These are phyloP conservation scores for Pharus latifolius DNA, from an alignment of 176 grass and related monocot species.

Conservation along the genomic window DNA sequence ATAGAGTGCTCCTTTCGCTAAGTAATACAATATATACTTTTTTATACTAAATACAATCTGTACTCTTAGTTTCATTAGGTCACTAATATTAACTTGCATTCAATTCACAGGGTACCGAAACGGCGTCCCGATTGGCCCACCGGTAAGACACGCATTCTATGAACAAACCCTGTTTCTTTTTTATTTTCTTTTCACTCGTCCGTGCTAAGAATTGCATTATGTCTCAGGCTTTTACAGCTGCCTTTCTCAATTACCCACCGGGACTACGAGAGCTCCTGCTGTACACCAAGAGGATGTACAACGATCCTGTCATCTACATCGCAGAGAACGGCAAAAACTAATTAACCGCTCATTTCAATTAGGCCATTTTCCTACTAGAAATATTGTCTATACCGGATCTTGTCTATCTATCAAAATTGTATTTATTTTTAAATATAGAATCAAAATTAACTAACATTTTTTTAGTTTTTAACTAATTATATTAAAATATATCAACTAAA, in stretches of 20 bases:
- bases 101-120: neutral
- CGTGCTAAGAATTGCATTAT: neutral
- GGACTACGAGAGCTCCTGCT: slow-evolving; percentile 24
- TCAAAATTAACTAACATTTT: too few species aligned
- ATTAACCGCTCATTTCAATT: neutral
- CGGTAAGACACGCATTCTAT: slow-evolving; percentile 4
- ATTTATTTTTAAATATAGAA: too few species aligned
- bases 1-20: neutral
- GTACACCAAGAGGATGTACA: slow-evolving; percentile 20
- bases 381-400: too few species aligned
- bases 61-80: neutral
- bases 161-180: neutral
- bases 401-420: too few species aligned
- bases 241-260: slow-evolving; percentile 29
- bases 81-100: neutral
- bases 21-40: neutral
- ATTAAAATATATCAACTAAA: too few species aligned
- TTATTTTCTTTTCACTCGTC: neutral
- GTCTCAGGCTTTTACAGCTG: neutral
- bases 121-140: slow-evolving; percentile 14
- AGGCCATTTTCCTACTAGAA: too few species aligned
- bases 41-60: neutral
- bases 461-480: too few species aligned
- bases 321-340: slow-evolving; percentile 21
- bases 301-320: slow-evolving; percentile 33